A percentile compares a stretch with the other conserved stretches of the same genome.
phyloP scores from a whole-genome alignment of 345 rosid genomes.

The Toxicodendron radicans region DNA sequence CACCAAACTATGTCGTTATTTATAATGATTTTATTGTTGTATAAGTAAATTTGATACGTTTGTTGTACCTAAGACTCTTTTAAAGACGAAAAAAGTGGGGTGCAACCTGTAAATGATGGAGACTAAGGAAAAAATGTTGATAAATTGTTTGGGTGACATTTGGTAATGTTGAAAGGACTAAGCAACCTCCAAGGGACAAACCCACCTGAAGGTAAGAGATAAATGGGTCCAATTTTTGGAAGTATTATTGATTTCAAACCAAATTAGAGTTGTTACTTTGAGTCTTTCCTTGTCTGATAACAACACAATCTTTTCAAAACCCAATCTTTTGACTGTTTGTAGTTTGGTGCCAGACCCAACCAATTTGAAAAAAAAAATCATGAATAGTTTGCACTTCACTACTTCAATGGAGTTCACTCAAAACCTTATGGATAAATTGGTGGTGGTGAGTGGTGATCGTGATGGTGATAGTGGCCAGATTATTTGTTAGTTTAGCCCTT shows the following conservation, averaged over 20 bases:
- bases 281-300: constrained; percentile 12
- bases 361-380: not conserved
- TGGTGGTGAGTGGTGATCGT: too few relatives aligned
- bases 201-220: constrained; percentile 36
- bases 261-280: constrained; percentile 12
- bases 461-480: too few relatives aligned
- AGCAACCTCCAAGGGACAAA: constrained; percentile 42
- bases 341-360: constrained; percentile 19
- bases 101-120: not conserved
- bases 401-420: too few relatives aligned
- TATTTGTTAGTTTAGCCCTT: too few relatives aligned
- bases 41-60: too few relatives aligned
- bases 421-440: too few relatives aligned
- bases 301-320: constrained; percentile 30
- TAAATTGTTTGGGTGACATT: constrained; percentile 18
- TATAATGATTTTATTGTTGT: too few relatives aligned
- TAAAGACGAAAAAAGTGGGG: too few relatives aligned
- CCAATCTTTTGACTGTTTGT: constrained; percentile 33
- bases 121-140: not conserved
- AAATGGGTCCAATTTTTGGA: constrained; percentile 29
- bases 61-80: too few relatives aligned
- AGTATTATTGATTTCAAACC: not conserved
- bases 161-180: constrained; percentile 32
- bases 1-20: too few relatives aligned
- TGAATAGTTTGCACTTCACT: too few relatives aligned